phyloP scores from a whole-genome alignment of 179 eudicot species.

The Camellia oleifera region DNA sequence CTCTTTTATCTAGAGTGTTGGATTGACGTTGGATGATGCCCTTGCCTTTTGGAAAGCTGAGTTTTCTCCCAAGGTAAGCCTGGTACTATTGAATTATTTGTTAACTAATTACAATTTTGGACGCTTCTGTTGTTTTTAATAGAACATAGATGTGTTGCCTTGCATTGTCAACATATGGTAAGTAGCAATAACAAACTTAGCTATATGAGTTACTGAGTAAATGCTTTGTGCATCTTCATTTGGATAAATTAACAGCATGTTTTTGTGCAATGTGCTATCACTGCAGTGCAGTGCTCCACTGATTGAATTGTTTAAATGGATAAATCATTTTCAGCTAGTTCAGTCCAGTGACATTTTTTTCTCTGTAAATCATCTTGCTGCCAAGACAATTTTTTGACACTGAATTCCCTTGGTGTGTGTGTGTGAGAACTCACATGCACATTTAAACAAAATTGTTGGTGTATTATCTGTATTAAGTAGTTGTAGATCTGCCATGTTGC shows the following conservation, averaged over 20 bases:
- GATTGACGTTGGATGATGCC: conserved; percentile 94
- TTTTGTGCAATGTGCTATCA: neutral
- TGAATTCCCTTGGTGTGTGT: neutral
- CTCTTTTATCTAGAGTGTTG: conserved; percentile 62
- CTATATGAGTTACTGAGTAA: neutral
- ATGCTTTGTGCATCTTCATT: neutral
- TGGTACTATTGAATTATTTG: conserved; percentile 10
- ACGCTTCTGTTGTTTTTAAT: neutral
- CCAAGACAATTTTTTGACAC: too few relatives aligned
- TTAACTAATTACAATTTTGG: too few relatives aligned
- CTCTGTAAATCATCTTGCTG: too few relatives aligned
- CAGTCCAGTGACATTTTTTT: too few relatives aligned
- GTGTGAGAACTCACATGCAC: neutral
- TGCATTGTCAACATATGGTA: conserved; percentile 6
- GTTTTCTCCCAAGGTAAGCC: conserved; percentile 77
- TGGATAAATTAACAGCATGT: neutral
- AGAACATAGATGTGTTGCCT: neutral
- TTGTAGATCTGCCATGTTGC: neutral
- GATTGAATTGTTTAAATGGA: neutral
- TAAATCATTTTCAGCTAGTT: too few relatives aligned
- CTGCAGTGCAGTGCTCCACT: too few relatives aligned
- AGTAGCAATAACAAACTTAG: neutral
- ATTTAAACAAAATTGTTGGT: neutral
- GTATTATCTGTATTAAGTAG: neutral
- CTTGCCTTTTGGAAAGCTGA: conserved; percentile 95